Base-by-base conservation (phyloP, 345 rosid genomes). In the Lepidium aucheri region DNA sequence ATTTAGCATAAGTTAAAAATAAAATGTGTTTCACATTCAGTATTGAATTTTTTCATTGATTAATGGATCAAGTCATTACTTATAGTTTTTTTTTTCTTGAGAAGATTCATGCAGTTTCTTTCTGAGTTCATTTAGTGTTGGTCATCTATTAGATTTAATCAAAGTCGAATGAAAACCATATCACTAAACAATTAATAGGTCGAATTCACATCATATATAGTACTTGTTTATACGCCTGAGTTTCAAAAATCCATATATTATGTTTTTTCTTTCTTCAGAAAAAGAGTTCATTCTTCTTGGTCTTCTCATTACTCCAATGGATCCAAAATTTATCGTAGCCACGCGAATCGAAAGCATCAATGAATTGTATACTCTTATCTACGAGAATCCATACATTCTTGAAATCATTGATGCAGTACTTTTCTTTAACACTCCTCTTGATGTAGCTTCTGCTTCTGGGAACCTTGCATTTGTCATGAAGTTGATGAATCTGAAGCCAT, bases 361-460 rank as follows among this genome's bases (percentile, higher is more conserved):
- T 34, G 68, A 58, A 4, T 60, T 81, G 36, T 73, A 78, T 39
- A 53, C 36, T n/a, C 9, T 14, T 12, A 74, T 73, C 11, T 13
- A 55, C 46, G 20, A 67, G 34, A 40, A 76, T 59, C 74, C 65
- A 18, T 24, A 60, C 20, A 20, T 76, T 70, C 57, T 82, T 20
- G 68, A 46, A 3, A 17, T 17, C 8, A 60, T 74, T 12, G 76
- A 76, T 55, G 39, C 54, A 16, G n/a, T 60, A n/a, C 76, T 81
- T 51, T 82, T 82, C 46, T 49, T 53, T 13, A 74, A 72, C 14
- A 77, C 80, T 42, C 83, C 80, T 26, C 65, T 79, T 4, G 81
- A 82, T 24, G 14, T 38, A 35, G 69, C 85, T 35, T 74, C 78
- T 33, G 51, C 38, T 28, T 34, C 22, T 7, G 83, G 85, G 3